phyloP scores from a whole-genome alignment of 371 early-diverging fungal genomes.

The Phascolomyces articulosus region DNA sequence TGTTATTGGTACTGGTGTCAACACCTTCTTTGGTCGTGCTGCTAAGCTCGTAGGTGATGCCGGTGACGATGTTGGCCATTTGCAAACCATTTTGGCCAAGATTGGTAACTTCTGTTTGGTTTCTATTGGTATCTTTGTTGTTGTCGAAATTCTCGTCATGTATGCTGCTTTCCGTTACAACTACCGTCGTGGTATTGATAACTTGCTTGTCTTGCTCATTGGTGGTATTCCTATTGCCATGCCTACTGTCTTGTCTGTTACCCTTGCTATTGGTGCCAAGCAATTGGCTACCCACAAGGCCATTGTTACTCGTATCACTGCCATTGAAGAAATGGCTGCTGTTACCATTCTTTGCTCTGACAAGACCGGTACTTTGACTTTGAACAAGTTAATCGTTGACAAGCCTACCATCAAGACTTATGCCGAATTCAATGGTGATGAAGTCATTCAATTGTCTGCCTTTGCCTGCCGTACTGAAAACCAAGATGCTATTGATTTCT shows the following conservation, averaged over 20 bases:
- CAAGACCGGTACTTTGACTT: slow-evolving; percentile 94
- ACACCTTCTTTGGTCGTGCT: slow-evolving; percentile 88
- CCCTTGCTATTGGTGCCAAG: slow-evolving; percentile 89
- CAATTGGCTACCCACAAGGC: slow-evolving; percentile 89
- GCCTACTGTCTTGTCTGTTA: slow-evolving; percentile 83
- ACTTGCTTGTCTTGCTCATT: slow-evolving; percentile 71
- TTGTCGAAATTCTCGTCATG: slow-evolving; percentile 79
- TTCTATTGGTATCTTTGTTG: slow-evolving; percentile 69
- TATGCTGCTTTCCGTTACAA: slow-evolving; percentile 71
- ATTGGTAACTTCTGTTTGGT: slow-evolving; percentile 85
- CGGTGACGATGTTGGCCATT: slow-evolving; percentile 79
- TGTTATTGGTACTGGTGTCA: slow-evolving; percentile 78
- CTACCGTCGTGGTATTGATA: slow-evolving; percentile 69
- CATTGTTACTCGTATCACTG: slow-evolving; percentile 81
- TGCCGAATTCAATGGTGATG: slow-evolving; percentile 50
- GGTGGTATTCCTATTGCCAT: slow-evolving; percentile 79
- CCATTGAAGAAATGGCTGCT: slow-evolving; percentile 89
- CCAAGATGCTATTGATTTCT: slow-evolving; percentile 73
- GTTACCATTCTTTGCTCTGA: slow-evolving; percentile 90
- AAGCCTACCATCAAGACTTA: slow-evolving; percentile 60
- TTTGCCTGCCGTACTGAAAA: slow-evolving; percentile 67
- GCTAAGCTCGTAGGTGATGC: slow-evolving; percentile 77
- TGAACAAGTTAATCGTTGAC: slow-evolving; percentile 82
- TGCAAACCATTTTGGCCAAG: slow-evolving; percentile 82
- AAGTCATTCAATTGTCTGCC: slow-evolving; percentile 60